phyloP scores from a whole-genome alignment of 345 rosid genomes.

The Limnanthes douglasii region DNA sequence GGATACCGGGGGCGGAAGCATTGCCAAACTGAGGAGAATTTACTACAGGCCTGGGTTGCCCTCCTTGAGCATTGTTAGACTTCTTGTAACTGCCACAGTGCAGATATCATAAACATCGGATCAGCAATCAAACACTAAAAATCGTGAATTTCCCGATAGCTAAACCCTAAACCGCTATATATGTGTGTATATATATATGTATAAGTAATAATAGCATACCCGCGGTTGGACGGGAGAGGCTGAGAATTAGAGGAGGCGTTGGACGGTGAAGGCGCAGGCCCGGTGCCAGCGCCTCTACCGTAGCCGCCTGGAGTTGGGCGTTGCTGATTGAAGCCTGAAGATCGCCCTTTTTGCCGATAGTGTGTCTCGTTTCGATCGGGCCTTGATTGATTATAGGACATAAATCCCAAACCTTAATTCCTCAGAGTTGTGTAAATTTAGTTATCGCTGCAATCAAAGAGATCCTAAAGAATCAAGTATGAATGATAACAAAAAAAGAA shows the following conservation, averaged over 20 bases:
- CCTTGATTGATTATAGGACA: slow-evolving; percentile 98
- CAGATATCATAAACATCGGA: neutral
- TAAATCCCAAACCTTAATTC: slow-evolving; percentile 33
- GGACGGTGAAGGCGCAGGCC: slow-evolving; percentile 54
- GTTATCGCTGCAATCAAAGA: slow-evolving; percentile 15
- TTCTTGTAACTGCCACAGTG: slow-evolving; percentile 42
- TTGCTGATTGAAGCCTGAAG: slow-evolving; percentile 46
- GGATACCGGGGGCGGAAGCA: slow-evolving; percentile 19
- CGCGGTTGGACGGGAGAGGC: slow-evolving; percentile 27
- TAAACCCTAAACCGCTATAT: slow-evolving; percentile 3
- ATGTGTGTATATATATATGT: neutral
- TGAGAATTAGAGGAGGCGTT: slow-evolving; percentile 14
- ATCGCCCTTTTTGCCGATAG: slow-evolving; percentile 62
- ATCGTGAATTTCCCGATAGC: neutral
- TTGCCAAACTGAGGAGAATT: slow-evolving; percentile 23
- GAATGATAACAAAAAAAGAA: neutral
- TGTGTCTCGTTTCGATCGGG: slow-evolving; percentile 63
- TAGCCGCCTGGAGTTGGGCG: slow-evolving; percentile 52
- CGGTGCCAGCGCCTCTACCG: slow-evolving; percentile 63
- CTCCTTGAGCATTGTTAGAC: slow-evolving; percentile 58
- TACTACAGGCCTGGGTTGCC: slow-evolving; percentile 38
- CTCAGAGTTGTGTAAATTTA: slow-evolving; percentile 9
- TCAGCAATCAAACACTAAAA: slow-evolving; percentile 1
- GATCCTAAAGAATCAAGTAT: slow-evolving; percentile 15
- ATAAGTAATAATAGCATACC: slow-evolving; percentile 21